phyloP scores from a whole-genome alignment of 192 early-diverging fungal species.

The Coemansia asiatica region DNA sequence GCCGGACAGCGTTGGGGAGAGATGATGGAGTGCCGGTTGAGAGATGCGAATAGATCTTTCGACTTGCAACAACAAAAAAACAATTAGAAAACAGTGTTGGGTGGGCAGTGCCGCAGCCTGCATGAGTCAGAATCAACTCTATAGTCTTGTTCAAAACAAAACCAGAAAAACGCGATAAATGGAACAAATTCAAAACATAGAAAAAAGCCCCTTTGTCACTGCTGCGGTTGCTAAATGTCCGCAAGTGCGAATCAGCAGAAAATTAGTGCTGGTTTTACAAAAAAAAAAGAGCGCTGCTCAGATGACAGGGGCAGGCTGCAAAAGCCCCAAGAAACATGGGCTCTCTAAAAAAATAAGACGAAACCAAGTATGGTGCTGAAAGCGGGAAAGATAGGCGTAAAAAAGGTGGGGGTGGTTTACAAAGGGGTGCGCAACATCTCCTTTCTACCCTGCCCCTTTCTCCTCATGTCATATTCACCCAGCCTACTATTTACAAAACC shows the following conservation, averaged over 20 bases:
- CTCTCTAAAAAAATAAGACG: neutral
- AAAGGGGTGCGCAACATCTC: neutral
- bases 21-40: neutral
- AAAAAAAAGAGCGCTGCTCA: neutral
- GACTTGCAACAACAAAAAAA: neutral
- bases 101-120: neutral
- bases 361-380: too few species aligned
- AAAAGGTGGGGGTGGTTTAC: neutral
- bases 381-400: too few species aligned
- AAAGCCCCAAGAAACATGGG: neutral
- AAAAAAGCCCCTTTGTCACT: neutral
- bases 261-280: neutral
- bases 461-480: neutral
- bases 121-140: neutral
- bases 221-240: neutral
- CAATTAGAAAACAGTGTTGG: neutral
- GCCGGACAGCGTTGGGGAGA: neutral
- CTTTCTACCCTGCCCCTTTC: neutral
- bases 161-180: neutral
- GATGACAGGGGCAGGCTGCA: conserved; percentile 1
- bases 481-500: neutral
- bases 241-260: neutral
- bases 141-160: neutral
- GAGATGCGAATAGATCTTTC: neutral
- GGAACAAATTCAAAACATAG: neutral